These are phyloP conservation scores for Tulasnella sp. DNA, from an alignment of 768 basidiomycete genomes.

Conservation along the genomic window DNA sequence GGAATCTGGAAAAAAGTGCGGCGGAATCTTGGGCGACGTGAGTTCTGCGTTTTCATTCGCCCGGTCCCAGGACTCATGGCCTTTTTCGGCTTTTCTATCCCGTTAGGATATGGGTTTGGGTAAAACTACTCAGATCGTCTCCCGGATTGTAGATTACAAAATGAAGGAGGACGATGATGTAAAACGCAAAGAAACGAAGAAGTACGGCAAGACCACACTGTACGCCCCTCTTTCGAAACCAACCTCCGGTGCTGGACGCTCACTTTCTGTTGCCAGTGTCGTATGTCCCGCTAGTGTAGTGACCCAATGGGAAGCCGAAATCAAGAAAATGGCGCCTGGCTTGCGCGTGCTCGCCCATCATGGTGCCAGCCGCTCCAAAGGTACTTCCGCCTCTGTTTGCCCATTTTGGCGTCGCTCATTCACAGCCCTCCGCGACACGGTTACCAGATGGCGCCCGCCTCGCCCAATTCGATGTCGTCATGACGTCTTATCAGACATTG, in stretches of 20 bases:
- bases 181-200: constrained; percentile 42
- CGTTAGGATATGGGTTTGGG: constrained; percentile 43
- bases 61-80: constrained; percentile 28
- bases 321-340: constrained; percentile 66
- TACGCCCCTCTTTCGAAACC: constrained; percentile 45
- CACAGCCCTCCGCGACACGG: constrained; percentile 10
- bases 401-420: neutral
- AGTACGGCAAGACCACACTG: constrained; percentile 74
- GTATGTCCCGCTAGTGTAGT: constrained; percentile 87
- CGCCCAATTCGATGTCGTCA: constrained; percentile 64
- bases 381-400: constrained; percentile 47
- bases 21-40: constrained; percentile 86
- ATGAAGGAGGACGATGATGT: constrained; percentile 62
- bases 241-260: neutral
- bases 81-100: neutral
- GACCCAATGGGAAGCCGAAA: constrained; percentile 88
- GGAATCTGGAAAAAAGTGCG: constrained; percentile 74
- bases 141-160: constrained; percentile 82
- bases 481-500: constrained; percentile 87
- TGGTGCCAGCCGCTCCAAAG: constrained; percentile 69
- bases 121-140: constrained; percentile 90
- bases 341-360: constrained; percentile 83
- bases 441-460: constrained; percentile 59
- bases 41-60: constrained; percentile 38
- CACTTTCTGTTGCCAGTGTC: constrained; percentile 56